Conservation (phyloP, 2,329 filamentous ascomycete species). For the Acephala macrosclerotiorum region DNA sequence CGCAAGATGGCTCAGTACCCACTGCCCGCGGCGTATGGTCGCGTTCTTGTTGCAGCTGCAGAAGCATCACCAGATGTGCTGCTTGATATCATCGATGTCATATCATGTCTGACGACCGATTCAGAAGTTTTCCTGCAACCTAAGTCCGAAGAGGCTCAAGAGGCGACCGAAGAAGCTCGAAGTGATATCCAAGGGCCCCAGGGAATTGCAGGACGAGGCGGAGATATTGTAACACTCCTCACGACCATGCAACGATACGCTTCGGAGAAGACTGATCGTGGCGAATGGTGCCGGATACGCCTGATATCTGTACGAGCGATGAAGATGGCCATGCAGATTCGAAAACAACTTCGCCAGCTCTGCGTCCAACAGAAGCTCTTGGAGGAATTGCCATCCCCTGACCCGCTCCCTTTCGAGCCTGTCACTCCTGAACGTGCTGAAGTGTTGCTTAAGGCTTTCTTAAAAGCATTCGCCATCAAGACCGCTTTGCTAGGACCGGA, state of each 20-base stretch:
- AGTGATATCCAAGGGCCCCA: slow-evolving; percentile 58
- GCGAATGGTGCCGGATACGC: slow-evolving; percentile 64
- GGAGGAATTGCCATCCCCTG: slow-evolving; percentile 49
- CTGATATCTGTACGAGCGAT: slow-evolving; percentile 67
- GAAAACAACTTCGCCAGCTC: slow-evolving; percentile 65
- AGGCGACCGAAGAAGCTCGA: slow-evolving; percentile 60
- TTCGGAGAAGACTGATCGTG: slow-evolving; percentile 58
- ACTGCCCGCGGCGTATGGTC: slow-evolving; percentile 79
- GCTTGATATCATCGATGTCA: slow-evolving; percentile 85
- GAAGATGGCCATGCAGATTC: slow-evolving; percentile 67
- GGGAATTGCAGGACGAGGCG: slow-evolving; percentile 55
- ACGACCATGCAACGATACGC: slow-evolving; percentile 69
- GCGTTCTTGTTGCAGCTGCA: slow-evolving; percentile 83
- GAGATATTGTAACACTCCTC: slow-evolving; percentile 70
- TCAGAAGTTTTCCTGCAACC: slow-evolving; percentile 69
- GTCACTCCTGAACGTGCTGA: slow-evolving; percentile 61
- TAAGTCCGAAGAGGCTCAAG: slow-evolving; percentile 62
- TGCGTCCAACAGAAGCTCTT: slow-evolving; percentile 60
- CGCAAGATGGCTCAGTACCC: slow-evolving; percentile 83
- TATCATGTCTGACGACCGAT: slow-evolving; percentile 67
- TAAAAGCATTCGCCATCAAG: slow-evolving; percentile 66
- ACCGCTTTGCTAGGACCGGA: slow-evolving; percentile 68
- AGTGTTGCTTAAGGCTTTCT: slow-evolving; percentile 64
- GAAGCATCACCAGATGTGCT: slow-evolving; percentile 76
- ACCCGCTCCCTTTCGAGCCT: slow-evolving; percentile 64